Evolutionary conservation across 2,329 filamentous ascomycete genomes (phyloP).

Genomic region (Paraphaeosphaeria minitans): DNA sequence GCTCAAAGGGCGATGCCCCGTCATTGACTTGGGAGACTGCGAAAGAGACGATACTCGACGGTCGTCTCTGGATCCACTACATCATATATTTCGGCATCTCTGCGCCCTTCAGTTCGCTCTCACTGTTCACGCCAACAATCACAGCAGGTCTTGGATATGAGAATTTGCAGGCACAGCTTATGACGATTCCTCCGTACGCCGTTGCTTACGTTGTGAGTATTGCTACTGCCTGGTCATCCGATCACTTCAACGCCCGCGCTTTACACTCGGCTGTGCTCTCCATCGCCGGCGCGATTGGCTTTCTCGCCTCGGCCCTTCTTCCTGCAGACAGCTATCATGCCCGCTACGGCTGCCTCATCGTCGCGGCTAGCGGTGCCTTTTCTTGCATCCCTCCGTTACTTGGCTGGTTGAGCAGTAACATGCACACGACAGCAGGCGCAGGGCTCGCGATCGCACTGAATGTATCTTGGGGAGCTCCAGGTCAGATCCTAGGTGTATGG

Average conservation of each 20-base stretch:
- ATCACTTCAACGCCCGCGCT: constrained; percentile 47
- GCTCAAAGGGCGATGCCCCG: constrained; percentile 45
- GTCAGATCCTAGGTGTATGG: constrained; percentile 75
- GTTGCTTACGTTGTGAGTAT: constrained; percentile 61
- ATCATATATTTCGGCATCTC: constrained; percentile 38
- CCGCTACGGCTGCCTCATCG: constrained; percentile 73
- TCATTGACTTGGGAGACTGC: constrained; percentile 55
- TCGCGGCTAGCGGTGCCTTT: constrained; percentile 70
- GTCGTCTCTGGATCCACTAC: constrained; percentile 60
- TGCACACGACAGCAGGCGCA: constrained; percentile 67
- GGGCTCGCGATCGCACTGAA: constrained; percentile 74
- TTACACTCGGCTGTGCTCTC: constrained; percentile 53
- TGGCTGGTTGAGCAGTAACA: constrained; percentile 72
- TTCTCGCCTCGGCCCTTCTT: constrained; percentile 68
- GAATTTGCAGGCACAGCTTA: constrained; percentile 64
- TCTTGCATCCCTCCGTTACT: constrained; percentile 71
- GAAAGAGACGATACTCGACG: constrained; percentile 55
- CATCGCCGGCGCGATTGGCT: constrained; percentile 57
- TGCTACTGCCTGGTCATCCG: constrained; percentile 24
- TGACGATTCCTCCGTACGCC: constrained; percentile 71
- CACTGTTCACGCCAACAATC: constrained; percentile 68
- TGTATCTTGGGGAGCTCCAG: constrained; percentile 69
- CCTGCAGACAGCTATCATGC: constrained; percentile 63
- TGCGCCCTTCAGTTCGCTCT: constrained; percentile 48
- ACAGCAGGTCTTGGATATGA: constrained; percentile 62